Conservation (phyloP, 345 rosid species). For the Citrus trifoliata region DNA sequence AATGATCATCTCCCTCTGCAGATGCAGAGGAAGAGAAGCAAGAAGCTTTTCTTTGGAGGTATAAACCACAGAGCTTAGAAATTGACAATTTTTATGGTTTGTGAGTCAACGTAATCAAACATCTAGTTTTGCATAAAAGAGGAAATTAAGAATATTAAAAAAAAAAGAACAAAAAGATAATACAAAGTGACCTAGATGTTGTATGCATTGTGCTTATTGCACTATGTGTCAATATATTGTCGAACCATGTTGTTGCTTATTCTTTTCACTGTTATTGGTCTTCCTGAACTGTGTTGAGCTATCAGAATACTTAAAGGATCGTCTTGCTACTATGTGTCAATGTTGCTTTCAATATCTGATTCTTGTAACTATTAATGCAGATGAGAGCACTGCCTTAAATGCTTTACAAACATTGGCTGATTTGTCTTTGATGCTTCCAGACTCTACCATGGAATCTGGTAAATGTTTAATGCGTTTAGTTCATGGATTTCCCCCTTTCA, state of each 20-base stretch:
- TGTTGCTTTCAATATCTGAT: neutral
- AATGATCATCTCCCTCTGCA: constrained; percentile 28
- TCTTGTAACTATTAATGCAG: constrained; percentile 30
- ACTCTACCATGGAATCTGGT: constrained; percentile 70
- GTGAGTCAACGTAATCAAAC: neutral
- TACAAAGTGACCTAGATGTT: neutral
- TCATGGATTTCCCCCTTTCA: neutral
- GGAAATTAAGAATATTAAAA: constrained; percentile 7
- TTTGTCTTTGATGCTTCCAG: constrained; percentile 59
- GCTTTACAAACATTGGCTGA: constrained; percentile 83
- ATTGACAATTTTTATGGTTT: neutral
- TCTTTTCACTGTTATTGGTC: neutral
- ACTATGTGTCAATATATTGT: neutral
- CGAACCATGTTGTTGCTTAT: neutral
- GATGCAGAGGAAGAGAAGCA: constrained; percentile 52
- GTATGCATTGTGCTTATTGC: constrained; percentile 5
- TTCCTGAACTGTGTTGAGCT: neutral
- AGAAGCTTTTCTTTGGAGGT: constrained; percentile 68
- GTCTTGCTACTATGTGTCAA: neutral
- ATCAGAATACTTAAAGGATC: neutral
- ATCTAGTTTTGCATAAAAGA: neutral
- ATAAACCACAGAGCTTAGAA: constrained; percentile 13
- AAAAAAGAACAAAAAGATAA: neutral
- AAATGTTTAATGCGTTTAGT: constrained; percentile 15
- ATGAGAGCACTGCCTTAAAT: constrained; percentile 54